These are phyloP conservation scores for Trametes cubensis DNA, from an alignment of 768 basidiomycete species.

Conservation along the genomic window DNA sequence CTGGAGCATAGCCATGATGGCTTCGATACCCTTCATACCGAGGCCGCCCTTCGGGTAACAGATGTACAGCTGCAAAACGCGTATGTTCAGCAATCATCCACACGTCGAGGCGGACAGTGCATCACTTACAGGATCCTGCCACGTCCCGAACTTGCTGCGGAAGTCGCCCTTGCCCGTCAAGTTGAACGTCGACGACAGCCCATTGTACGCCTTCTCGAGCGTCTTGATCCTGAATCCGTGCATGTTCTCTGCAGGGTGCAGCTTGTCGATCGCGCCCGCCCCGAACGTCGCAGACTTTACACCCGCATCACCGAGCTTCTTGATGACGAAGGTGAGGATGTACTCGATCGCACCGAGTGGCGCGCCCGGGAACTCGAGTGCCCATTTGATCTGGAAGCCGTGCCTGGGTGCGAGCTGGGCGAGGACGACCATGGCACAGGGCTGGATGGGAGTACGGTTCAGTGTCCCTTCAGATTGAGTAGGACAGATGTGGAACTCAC, in stretches of 20 bases:
- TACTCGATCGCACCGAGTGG: conserved; percentile 45
- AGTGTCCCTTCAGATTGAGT: neutral
- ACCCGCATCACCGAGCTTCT: conserved; percentile 41
- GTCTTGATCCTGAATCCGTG: conserved; percentile 38
- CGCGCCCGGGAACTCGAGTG: conserved; percentile 46
- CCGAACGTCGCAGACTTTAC: conserved; percentile 43
- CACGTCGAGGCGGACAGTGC: neutral
- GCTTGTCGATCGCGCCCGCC: conserved; percentile 39
- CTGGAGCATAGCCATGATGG: conserved; percentile 38
- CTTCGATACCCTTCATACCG: conserved; percentile 38
- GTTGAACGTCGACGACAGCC: conserved; percentile 38
- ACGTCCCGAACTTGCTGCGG: conserved; percentile 40
- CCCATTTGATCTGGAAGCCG: conserved; percentile 51
- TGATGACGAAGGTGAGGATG: conserved; percentile 42
- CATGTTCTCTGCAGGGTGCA: conserved; percentile 37
- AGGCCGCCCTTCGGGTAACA: conserved; percentile 38
- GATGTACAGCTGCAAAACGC: conserved; percentile 33
- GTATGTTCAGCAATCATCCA: conserved; percentile 1
- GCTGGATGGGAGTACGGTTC: conserved; percentile 20
- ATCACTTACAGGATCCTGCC: conserved; percentile 36
- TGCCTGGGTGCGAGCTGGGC: conserved; percentile 43
- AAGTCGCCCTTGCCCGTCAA: conserved; percentile 43
- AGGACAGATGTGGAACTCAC: conserved; percentile 24
- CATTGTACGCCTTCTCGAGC: conserved; percentile 44
- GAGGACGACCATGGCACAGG: conserved; percentile 44